Evolutionary conservation across 495 filamentous ascomycete species (phyloP), one percentile per base, ranked within the genome.

Genomic region (Podospora comata): DNA sequence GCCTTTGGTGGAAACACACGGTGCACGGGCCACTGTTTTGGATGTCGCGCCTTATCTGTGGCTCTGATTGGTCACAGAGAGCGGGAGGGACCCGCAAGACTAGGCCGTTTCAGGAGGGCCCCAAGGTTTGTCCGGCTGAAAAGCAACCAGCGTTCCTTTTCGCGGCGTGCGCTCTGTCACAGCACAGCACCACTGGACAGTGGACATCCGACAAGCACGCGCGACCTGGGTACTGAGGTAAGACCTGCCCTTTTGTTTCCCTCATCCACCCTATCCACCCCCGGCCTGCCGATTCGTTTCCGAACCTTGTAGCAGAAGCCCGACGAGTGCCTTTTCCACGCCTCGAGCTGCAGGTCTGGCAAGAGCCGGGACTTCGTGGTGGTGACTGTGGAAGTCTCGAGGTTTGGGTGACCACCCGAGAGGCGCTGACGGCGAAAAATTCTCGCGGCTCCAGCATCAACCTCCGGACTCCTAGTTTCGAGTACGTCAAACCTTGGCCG

Each of bases 171-270:
- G 69, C 71, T 72, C 67, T 57, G 69, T 73, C 71, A 67, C 64
- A 70, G 65, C 18, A 65, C 63, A 59, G 67, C 60, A 64, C 58
- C 63, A 67, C 66, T 67, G 69, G 68, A 72, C 74, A 74, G 73
- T 73, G 73, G 71, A 77, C 63, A 75, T 73, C 74, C 66, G 72
- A 73, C 76, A 70, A 75, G 66, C 74, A 76, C 71, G 68, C 75
- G 71, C 69, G 70, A 74, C 70, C 73, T 73, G 70, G 74, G 73
- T 70, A 74, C 75, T 71, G 75, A 78, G 76, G 76, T 78, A 78
- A 78, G 76, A 78, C 75, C 75, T 74, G 75, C 71, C 68, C 68
- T 75, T 76, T 75, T 69, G 58, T 73, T 76, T 70, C 67, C 73
- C 67, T 66, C 69, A 68, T 71, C 72, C 75, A 73, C 71, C 71